phyloP scores from a whole-genome alignment of 192 early-diverging fungal species.

The Haplosporangium gracile region DNA sequence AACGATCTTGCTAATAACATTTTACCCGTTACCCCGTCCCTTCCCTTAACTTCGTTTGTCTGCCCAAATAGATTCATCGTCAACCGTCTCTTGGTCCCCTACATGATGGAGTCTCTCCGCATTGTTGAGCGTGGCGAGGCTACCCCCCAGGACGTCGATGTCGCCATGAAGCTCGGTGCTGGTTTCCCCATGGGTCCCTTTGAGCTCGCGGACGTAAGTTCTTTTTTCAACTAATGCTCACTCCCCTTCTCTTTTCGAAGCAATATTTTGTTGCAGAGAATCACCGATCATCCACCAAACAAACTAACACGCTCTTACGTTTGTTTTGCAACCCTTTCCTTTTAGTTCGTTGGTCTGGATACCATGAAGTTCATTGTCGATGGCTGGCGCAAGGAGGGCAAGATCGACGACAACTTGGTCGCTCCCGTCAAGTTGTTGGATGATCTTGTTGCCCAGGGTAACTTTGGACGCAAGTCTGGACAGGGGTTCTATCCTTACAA shows the following conservation, averaged over 20 bases:
- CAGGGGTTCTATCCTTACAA: constrained; percentile 88
- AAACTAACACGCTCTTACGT: not conserved
- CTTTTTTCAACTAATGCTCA: constrained; percentile 8
- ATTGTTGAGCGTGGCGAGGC: constrained; percentile 93
- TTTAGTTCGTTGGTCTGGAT: constrained; percentile 92
- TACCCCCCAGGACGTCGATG: constrained; percentile 87
- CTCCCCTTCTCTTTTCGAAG: not conserved
- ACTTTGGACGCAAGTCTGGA: constrained; percentile 90
- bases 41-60: not conserved
- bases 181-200: constrained; percentile 98
- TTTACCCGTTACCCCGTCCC: not conserved
- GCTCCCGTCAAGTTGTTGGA: constrained; percentile 77
- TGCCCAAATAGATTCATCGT: constrained; percentile 80
- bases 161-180: constrained; percentile 97
- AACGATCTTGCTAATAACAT: constrained; percentile 9
- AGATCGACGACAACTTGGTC: constrained; percentile 83
- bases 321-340: constrained; percentile 8
- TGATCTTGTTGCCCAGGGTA: constrained; percentile 78
- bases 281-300: constrained; percentile 5
- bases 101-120: constrained; percentile 96
- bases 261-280: not conserved
- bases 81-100: constrained; percentile 96
- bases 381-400: constrained; percentile 90
- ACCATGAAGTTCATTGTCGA: constrained; percentile 96
- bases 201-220: constrained; percentile 80